Percentiles rank a stretch among this genome's conserved stretches.
Evolutionary conservation across 306 rosid genomes (phyloP).

Genomic region (Medicago arabica): DNA sequence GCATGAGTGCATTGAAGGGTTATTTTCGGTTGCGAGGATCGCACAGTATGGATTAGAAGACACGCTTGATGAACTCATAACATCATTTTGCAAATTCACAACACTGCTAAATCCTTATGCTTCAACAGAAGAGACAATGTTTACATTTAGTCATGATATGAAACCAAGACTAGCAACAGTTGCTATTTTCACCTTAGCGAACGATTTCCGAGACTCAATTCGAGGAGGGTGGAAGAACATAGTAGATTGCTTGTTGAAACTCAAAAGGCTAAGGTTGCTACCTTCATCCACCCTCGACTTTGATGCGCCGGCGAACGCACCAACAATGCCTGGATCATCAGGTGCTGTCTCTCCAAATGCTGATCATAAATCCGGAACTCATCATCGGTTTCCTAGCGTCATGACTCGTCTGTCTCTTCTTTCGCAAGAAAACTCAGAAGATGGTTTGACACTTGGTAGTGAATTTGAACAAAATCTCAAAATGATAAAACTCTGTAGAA

Average conservation of each 20-base stretch:
- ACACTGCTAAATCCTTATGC: conserved; percentile 91
- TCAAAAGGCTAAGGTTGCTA: conserved; percentile 76
- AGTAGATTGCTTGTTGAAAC: conserved; percentile 87
- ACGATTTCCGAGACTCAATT: conserved; percentile 67
- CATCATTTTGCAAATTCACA: conserved; percentile 82
- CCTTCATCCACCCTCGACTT: conserved; percentile 74
- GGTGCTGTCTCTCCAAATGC: conserved; percentile 52
- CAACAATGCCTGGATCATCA: conserved; percentile 56
- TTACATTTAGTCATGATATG: conserved; percentile 77
- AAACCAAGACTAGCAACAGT: conserved; percentile 89
- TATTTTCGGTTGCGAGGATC: conserved; percentile 80
- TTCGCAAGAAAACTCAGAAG: conserved; percentile 65
- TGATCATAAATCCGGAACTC: conserved; percentile 52
- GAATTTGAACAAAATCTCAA: conserved; percentile 88
- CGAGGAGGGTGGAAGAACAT: conserved; percentile 94
- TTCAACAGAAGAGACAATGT: conserved; percentile 86
- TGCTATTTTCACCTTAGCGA: conserved; percentile 82
- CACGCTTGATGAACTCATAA: conserved; percentile 84
- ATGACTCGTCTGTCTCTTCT: conserved; percentile 60
- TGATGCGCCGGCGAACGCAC: conserved; percentile 49
- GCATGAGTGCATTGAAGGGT: conserved; percentile 88
- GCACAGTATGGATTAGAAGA: conserved; percentile 87
- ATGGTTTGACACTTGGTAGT: conserved; percentile 64
- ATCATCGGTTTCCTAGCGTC: conserved; percentile 55
- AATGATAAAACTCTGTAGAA: conserved; percentile 76